Conservation (phyloP, 2,329 filamentous ascomycete genomes). For the Dactylonectria macrodidyma region DNA sequence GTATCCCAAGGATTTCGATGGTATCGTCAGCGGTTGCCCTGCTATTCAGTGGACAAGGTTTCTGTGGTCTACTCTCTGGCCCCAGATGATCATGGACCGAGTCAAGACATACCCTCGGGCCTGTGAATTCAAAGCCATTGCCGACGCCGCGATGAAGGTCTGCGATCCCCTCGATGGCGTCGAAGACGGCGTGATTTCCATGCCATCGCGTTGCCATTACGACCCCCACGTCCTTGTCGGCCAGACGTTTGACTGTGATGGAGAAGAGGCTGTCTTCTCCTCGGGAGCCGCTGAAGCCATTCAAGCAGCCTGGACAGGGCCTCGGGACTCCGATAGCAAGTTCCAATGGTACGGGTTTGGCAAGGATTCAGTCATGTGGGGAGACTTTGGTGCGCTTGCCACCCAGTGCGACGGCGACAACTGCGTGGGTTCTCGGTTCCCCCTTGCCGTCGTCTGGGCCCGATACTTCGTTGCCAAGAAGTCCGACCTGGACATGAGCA, state of each 20-base stretch:
- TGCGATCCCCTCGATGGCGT: slow-evolving; percentile 46
- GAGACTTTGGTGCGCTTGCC: neutral
- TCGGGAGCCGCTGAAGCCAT: slow-evolving; percentile 24
- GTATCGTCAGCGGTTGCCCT: slow-evolving; percentile 63
- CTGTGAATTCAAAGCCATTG: slow-evolving; percentile 54
- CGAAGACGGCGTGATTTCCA: slow-evolving; percentile 41
- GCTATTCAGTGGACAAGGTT: slow-evolving; percentile 57
- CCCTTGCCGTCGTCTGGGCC: slow-evolving; percentile 24
- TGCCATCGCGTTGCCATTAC: slow-evolving; percentile 38
- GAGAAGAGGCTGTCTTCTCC: slow-evolving; percentile 20
- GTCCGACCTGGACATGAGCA: slow-evolving; percentile 4
- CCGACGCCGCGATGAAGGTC: slow-evolving; percentile 52
- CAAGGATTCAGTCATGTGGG: neutral
- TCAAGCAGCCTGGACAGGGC: slow-evolving; percentile 26
- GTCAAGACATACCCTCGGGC: slow-evolving; percentile 41
- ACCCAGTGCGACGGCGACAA: slow-evolving; percentile 29
- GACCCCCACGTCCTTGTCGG: slow-evolving; percentile 42
- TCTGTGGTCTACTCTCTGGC: slow-evolving; percentile 39
- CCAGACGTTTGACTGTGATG: slow-evolving; percentile 23
- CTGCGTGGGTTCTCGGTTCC: slow-evolving; percentile 26
- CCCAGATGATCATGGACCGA: slow-evolving; percentile 42
- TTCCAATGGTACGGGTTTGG: slow-evolving; percentile 37
- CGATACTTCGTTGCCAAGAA: slow-evolving; percentile 22
- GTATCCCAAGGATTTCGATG: slow-evolving; percentile 68
- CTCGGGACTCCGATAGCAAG: slow-evolving; percentile 19